Percentiles rank a stretch among this genome's conserved stretches.
Evolutionary conservation across 2,329 filamentous ascomycete genomes (phyloP).

Genomic region (Fusarium xylarioides): DNA sequence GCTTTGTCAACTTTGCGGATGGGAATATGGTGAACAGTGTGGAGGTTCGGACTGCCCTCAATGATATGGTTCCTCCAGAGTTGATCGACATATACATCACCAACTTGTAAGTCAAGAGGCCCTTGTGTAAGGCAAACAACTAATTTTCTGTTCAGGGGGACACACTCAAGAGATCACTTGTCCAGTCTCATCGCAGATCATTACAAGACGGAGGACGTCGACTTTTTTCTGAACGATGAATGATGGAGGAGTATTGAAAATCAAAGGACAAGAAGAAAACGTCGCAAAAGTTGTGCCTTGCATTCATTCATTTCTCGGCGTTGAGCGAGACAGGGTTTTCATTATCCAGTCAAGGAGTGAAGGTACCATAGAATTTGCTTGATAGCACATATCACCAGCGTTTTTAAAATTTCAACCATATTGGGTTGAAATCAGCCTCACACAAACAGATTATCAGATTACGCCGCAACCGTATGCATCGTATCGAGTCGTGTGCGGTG

Average conservation of each 20-base stretch:
- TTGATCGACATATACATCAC: conserved; percentile 85
- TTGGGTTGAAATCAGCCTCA: conserved; percentile 3
- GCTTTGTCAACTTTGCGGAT: conserved; percentile 80
- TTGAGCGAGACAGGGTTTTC: conserved; percentile 27
- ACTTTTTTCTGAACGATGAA: conserved; percentile 60
- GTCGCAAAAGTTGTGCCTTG: conserved; percentile 26
- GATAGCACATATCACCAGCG: conserved; percentile 15
- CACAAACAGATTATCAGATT: neutral
- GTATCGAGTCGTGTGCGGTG: neutral
- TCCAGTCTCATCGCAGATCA: conserved; percentile 79
- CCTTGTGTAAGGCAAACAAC: neutral
- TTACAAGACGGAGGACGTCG: conserved; percentile 77
- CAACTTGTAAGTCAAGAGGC: conserved; percentile 64
- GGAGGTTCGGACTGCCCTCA: conserved; percentile 80
- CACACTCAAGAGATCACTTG: conserved; percentile 76
- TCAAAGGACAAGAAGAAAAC: conserved; percentile 24
- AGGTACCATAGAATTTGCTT: conserved; percentile 24
- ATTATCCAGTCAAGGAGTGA: conserved; percentile 19
- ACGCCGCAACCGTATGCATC: neutral
- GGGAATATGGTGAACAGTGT: conserved; percentile 81
- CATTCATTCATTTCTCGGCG: conserved; percentile 22
- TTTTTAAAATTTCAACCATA: neutral
- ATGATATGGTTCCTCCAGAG: conserved; percentile 83
- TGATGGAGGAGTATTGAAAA: conserved; percentile 22
- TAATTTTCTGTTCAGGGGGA: conserved; percentile 57